phyloP scores from a whole-genome alignment of 306 rosid genomes.

The Vicia faba region DNA sequence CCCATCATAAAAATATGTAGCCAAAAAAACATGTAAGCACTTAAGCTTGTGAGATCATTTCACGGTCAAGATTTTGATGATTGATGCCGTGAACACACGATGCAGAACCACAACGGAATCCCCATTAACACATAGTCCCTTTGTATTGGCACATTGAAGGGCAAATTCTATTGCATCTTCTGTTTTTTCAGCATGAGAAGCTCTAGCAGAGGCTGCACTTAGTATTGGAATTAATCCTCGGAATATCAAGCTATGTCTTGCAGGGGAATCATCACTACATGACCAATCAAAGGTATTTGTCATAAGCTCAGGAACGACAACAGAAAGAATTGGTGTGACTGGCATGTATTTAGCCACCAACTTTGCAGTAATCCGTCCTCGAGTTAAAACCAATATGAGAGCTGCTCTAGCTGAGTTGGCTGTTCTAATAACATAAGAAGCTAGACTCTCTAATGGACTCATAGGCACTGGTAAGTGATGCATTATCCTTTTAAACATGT shows the following conservation, averaged over 20 bases:
- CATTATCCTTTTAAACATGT: constrained; percentile 80
- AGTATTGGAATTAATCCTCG: constrained; percentile 93
- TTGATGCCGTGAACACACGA: constrained; percentile 84
- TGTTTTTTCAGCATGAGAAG: constrained; percentile 87
- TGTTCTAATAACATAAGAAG: constrained; percentile 80
- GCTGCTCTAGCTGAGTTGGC: constrained; percentile 82
- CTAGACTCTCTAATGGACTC: constrained; percentile 89
- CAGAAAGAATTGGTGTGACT: constrained; percentile 91
- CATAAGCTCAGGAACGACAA: constrained; percentile 92
- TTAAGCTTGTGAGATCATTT: constrained; percentile 53
- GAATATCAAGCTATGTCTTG: constrained; percentile 94
- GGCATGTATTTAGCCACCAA: constrained; percentile 98
- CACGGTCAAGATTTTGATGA: constrained; percentile 96
- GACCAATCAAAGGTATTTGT: constrained; percentile 91
- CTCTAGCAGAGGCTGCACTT: constrained; percentile 89
- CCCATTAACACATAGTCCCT: constrained; percentile 79
- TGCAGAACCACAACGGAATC: constrained; percentile 94
- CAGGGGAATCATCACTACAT: constrained; percentile 97
- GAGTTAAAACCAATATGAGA: constrained; percentile 76
- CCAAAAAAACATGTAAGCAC: constrained; percentile 15
- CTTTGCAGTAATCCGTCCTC: constrained; percentile 75
- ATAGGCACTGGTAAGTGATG: constrained; percentile 83
- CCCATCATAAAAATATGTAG: constrained; percentile 11
- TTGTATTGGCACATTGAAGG: constrained; percentile 69
- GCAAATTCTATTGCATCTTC: constrained; percentile 89